A percentile compares a stretch with the other conserved stretches of the same genome.
Conservation (phyloP, 2,329 filamentous ascomycete genomes). For the Hypoxylon sp. region DNA sequence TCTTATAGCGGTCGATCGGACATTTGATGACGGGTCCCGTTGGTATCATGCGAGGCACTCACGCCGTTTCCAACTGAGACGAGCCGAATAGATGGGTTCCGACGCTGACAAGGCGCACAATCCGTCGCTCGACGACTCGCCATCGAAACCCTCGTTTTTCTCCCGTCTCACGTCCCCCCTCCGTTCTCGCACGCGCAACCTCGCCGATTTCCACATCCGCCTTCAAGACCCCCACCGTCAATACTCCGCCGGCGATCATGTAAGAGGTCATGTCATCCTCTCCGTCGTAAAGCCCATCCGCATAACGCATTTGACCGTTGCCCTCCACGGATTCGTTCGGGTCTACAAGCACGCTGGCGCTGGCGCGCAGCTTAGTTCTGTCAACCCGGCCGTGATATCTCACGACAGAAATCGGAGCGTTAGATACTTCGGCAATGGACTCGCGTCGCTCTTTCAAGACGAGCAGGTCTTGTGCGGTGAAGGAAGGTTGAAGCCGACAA, state of each 20-base stretch:
- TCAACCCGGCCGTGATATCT: slow-evolving; percentile 58
- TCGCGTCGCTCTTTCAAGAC: slow-evolving; percentile 85
- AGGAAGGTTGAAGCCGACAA: slow-evolving; percentile 77
- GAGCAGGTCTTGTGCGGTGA: slow-evolving; percentile 84
- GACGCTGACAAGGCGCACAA: slow-evolving; percentile 56
- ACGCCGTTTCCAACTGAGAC: slow-evolving; percentile 44
- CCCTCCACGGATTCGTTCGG: slow-evolving; percentile 82
- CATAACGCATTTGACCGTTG: slow-evolving; percentile 83
- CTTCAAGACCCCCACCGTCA: slow-evolving; percentile 82
- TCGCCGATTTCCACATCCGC: slow-evolving; percentile 82
- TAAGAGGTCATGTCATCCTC: slow-evolving; percentile 78
- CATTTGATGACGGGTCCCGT: slow-evolving; percentile 39
- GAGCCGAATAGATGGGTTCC: slow-evolving; percentile 61
- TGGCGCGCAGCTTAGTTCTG: slow-evolving; percentile 61
- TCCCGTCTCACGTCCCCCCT: slow-evolving; percentile 66
- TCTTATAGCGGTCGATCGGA: slow-evolving; percentile 19
- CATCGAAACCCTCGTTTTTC: slow-evolving; percentile 61
- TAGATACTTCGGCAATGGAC: slow-evolving; percentile 79
- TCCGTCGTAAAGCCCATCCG: slow-evolving; percentile 79
- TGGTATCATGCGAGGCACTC: slow-evolving; percentile 52
- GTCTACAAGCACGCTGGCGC: slow-evolving; percentile 78
- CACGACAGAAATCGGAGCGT: slow-evolving; percentile 55
- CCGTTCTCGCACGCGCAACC: slow-evolving; percentile 69
- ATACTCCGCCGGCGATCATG: slow-evolving; percentile 80
- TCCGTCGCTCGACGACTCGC: slow-evolving; percentile 56